Base-by-base conservation (phyloP, 495 filamentous ascomycete genomes). In the Penicillium turbatum region DNA sequence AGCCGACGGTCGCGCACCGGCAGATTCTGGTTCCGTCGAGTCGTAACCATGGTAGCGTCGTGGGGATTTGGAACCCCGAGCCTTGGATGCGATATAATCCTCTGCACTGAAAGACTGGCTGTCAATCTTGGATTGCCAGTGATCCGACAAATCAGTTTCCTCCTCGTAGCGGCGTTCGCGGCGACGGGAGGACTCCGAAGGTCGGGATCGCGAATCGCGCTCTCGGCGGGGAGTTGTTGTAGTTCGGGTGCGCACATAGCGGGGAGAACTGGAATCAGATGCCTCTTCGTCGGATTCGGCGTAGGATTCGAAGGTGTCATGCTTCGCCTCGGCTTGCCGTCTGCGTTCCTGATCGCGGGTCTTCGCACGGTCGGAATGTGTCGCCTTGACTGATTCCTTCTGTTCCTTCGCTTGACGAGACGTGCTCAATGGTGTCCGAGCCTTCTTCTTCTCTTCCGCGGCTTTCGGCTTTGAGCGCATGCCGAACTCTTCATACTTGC, bases 311-410 rank as follows among this genome's bases (percentile, higher is more conserved):
- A 52, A 48, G n/a, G 55, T 37, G 13, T 67, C 68, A 26, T 65
- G 65, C 55, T 82, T 84, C 32, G 75, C 75, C 12, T 71, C 73
- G 6, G 62, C 56, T 29, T 79, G 75, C 48, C 67, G 73, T 53
- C 65, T 74, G 46, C 74, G 72, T 50, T 81, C 79, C 64, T 75
- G 82, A 56, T 77, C 81, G 56, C 70, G 73, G 40, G 56, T 65
- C 71, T 74, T 82, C 59, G 61, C 70, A 35, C 63, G 66, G 45
- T 68, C 68, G 38, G 66, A 57, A 53, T 69, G 63, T 26, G 60
- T 59, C 8, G 69, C 57, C 41, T 69, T 72, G 15, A 60, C 48
- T 29, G 42, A 65, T 12, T 71, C 67, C 36, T 71, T 72, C n/a
- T 36, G 39, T 17, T 74, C 70, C 55, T 68, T 68, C 10, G 64